These are phyloP conservation scores for Fraxinus albicans DNA, from an alignment of 305 asterid genomes.

Conservation along the genomic window DNA sequence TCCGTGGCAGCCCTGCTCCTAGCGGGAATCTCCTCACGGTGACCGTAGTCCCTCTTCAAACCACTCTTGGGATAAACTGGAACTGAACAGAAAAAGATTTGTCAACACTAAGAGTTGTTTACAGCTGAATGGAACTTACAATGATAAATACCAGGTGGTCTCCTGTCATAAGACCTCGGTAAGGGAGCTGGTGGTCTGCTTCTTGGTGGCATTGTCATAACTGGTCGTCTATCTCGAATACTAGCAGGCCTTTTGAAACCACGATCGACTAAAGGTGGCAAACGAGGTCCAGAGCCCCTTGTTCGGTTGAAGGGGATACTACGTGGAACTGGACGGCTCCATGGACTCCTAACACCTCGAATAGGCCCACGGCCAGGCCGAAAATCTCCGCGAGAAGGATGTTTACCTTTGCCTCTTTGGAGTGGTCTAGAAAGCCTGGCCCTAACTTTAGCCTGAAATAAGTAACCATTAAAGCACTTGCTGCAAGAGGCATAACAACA, in stretches of 20 bases:
- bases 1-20: conserved; percentile 75
- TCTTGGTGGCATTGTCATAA: conserved; percentile 66
- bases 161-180: conserved; percentile 83
- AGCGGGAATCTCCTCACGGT: conserved; percentile 70
- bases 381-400: conserved; percentile 63
- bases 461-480: conserved; percentile 19
- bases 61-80: conserved; percentile 71
- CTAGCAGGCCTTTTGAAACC: conserved; percentile 59
- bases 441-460: conserved; percentile 89
- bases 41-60: conserved; percentile 68
- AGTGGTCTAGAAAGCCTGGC: conserved; percentile 98
- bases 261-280: conserved; percentile 67
- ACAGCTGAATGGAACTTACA: neutral
- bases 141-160: conserved; percentile 73
- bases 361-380: conserved; percentile 58
- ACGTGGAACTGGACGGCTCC: conserved; percentile 67
- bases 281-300: conserved; percentile 55
- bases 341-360: conserved; percentile 61
- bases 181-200: conserved; percentile 68
- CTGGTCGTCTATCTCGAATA: conserved; percentile 68
- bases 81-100: conserved; percentile 41
- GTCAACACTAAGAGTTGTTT: conserved; percentile 1
- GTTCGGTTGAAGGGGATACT: conserved; percentile 51
- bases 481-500: neutral
- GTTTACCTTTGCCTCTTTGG: conserved; percentile 91